Conservation (phyloP, 1,284 basidiomycete species). For the Puccinia horiana region DNA sequence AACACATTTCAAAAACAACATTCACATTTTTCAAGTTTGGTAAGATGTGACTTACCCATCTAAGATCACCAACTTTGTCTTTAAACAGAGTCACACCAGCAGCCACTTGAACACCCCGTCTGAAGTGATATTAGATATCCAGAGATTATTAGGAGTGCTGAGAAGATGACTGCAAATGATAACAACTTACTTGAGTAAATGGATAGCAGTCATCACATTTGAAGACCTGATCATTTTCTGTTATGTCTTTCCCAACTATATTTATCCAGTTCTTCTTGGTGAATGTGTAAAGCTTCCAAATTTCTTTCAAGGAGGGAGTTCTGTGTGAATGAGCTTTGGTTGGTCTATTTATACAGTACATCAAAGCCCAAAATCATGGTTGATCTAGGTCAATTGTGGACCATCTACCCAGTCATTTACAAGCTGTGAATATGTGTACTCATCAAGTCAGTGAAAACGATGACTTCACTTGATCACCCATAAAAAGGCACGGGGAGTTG, state of each 20-base stretch:
- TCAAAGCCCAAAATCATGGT: not conserved
- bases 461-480: no score
- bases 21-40: not conserved
- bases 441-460: no score
- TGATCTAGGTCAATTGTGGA: not conserved
- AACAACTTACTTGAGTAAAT: slow-evolving; percentile 4
- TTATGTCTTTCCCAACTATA: not conserved
- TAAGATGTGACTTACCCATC: slow-evolving; percentile 36
- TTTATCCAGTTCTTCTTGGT: not conserved
- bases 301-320: no score
- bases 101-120: slow-evolving; percentile 31
- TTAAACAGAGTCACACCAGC: slow-evolving; percentile 39
- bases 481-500: no score
- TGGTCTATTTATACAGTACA: not conserved
- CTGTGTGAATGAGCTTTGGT: not conserved
- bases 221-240: not conserved
- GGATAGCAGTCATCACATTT: not conserved
- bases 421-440: no score
- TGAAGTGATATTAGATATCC: not conserved
- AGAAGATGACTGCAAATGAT: not conserved
- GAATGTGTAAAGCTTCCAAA: no score
- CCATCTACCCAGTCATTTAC: slow-evolving; percentile 71
- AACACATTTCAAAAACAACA: not conserved
- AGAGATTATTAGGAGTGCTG: not conserved
- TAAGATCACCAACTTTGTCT: slow-evolving; percentile 45